Percentiles rank a stretch among this genome's conserved stretches.
These are phyloP conservation scores for Candida insectorum DNA, from an alignment of 805 yeast genomes.

Conservation along the genomic window DNA sequence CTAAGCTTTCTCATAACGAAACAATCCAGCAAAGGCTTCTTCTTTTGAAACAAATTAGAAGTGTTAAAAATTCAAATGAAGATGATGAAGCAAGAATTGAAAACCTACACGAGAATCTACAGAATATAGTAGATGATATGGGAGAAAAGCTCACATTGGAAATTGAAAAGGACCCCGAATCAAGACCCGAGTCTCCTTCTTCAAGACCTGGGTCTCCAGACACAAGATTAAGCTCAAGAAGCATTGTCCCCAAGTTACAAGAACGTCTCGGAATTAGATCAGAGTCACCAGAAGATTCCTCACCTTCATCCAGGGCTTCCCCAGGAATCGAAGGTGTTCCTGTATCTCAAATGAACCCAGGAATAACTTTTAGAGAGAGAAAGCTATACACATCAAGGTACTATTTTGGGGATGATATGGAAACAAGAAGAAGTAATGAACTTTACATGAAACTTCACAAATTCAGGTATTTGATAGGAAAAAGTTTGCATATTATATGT, in stretches of 20 bases:
- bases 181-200: slow-evolving; percentile 1
- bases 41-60: slow-evolving; percentile 30
- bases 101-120: slow-evolving; percentile 29
- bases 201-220: slow-evolving; percentile 2
- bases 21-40: slow-evolving; percentile 33
- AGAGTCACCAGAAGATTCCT: slow-evolving; percentile 16
- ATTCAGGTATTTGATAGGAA: slow-evolving; percentile 57
- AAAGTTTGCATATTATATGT: slow-evolving; percentile 57
- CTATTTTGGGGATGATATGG: slow-evolving; percentile 55
- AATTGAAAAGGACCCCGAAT: not conserved
- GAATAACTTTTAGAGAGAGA: slow-evolving; percentile 54
- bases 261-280: too few relatives aligned
- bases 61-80: slow-evolving; percentile 15
- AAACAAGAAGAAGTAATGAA: slow-evolving; percentile 35
- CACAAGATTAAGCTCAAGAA: slow-evolving; percentile 2
- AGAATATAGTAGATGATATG: slow-evolving; percentile 30
- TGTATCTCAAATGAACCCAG: slow-evolving; percentile 50
- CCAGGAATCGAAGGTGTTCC: slow-evolving; percentile 43
- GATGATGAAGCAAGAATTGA: slow-evolving; percentile 24
- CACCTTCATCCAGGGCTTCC: slow-evolving; percentile 42
- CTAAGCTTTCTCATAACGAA: slow-evolving; percentile 29
- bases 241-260: slow-evolving; percentile 9
- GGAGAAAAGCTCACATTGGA: slow-evolving; percentile 18
- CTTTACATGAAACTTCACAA: slow-evolving; percentile 50
- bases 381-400: slow-evolving; percentile 64